A percentile compares a stretch with the other conserved stretches of the same genome.
Conservation (phyloP, 225 moss, liverwort and hornwort species). For the Neckera pumila region DNA sequence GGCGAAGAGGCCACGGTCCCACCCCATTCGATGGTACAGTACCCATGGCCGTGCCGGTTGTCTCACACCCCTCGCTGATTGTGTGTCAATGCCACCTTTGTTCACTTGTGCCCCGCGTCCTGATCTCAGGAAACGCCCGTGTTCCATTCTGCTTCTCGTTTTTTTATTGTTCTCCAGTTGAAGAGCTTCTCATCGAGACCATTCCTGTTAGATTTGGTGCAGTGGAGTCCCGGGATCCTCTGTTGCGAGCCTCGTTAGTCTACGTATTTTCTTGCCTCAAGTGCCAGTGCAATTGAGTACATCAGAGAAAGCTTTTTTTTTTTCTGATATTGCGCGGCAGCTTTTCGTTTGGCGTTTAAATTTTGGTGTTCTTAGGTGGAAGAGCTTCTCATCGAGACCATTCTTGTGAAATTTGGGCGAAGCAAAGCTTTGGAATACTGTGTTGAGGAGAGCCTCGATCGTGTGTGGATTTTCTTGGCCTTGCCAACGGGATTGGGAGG, state of each 20-base stretch:
- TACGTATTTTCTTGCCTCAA: not conserved
- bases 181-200: not conserved
- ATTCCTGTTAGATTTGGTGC: not conserved
- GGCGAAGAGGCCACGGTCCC: not conserved
- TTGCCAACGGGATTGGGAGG: not conserved
- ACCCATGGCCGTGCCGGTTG: constrained; percentile 3
- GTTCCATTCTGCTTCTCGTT: not conserved
- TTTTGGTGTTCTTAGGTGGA: not conserved
- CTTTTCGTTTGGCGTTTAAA: not conserved
- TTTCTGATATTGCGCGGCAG: not conserved
- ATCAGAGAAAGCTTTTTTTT: not conserved
- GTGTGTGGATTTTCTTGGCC: not conserved
- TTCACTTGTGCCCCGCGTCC: not conserved
- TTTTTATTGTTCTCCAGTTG: not conserved
- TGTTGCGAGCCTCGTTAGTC: not conserved
- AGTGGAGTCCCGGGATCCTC: not conserved
- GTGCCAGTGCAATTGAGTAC: not conserved
- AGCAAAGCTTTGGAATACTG: not conserved
- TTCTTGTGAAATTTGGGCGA: not conserved
- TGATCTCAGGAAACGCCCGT: not conserved
- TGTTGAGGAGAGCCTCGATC: too few relatives aligned
- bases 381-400: not conserved
- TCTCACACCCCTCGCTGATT: not conserved
- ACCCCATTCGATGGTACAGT: not conserved
- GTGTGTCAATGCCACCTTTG: not conserved